Evolutionary conservation across 495 filamentous ascomycete genomes (phyloP), one percentile per base, ranked within the genome.

Genomic region (Penicillium psychrofluorescens): DNA sequence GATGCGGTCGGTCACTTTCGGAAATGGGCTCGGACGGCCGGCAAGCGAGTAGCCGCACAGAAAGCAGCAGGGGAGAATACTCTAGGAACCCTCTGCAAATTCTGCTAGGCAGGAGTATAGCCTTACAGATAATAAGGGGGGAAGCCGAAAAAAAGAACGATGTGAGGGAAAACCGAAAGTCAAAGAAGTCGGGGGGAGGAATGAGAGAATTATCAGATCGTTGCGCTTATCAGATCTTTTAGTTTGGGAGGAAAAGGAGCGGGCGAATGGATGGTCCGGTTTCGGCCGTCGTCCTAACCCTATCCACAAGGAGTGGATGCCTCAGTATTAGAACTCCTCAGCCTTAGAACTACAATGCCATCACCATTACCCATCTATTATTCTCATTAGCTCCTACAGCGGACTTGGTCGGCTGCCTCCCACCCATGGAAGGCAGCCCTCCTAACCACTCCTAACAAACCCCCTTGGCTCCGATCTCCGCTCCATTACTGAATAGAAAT

Each of bases 1-100:
- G 48, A 51, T 46, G 58, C 58, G 64, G 62, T 62, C 67, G 67
- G 67, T 22, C 22, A 68, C 61, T 54, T 63, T 49, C 67, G 67
- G 65, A 70, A 58, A 63, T 58, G 60, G 51, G 58, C 51, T 54
- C 61, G 44, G 51, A 52, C n/a, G 61, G 49, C 57, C 56, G 58
- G 51, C 58, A 60, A 65, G 63, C 59, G 61, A 62, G 37, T 12
- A 22, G 28, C 40, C 38, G 38, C 29, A 31, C 30, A 43, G 16
- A 34, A 36, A 22, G 22, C 11, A 37, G 40, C 49, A 35, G 36
- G 31, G 34, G 53, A 34, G 6, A 22, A 22, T 22, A 22, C 22
- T 4, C 22, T 22, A 6, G 2, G 22, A 22, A 22, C 22, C 4
- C 4, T 22, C 2, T 22, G 22, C 22, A 22, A 22, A 22, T 22